Evolutionary conservation across 768 basidiomycete genomes (phyloP).

Genomic region (Boletus subparvulus): DNA sequence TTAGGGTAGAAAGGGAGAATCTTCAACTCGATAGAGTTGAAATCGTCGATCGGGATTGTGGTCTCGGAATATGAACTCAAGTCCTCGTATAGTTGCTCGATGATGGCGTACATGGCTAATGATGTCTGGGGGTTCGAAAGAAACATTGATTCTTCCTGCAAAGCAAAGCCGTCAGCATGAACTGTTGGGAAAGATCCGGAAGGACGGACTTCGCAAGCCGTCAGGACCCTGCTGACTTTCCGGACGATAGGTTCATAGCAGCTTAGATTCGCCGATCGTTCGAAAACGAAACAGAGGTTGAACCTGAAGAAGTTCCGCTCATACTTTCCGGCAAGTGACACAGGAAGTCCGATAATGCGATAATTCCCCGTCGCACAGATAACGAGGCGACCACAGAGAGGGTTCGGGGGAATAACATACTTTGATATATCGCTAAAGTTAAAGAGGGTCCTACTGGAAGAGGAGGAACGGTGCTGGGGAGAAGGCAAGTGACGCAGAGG

Average conservation of each 20-base stretch:
- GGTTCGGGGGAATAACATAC: slow-evolving; percentile 88
- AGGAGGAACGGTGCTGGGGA: slow-evolving; percentile 47
- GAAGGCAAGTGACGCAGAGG: slow-evolving; percentile 44
- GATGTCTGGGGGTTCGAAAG: slow-evolving; percentile 73
- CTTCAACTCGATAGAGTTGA: slow-evolving; percentile 94
- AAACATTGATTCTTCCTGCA: slow-evolving; percentile 84
- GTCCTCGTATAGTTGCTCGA: slow-evolving; percentile 97
- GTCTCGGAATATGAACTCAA: slow-evolving; percentile 97
- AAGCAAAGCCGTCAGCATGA: slow-evolving; percentile 3
- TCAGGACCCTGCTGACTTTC: slow-evolving; percentile 89
- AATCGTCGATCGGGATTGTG: slow-evolving; percentile 84
- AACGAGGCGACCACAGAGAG: slow-evolving; percentile 85
- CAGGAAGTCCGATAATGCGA: slow-evolving; percentile 91
- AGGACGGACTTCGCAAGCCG: slow-evolving; percentile 77
- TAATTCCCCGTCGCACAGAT: slow-evolving; percentile 79
- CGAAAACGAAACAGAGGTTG: slow-evolving; percentile 96
- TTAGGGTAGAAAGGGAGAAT: slow-evolving; percentile 97
- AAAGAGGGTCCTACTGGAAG: slow-evolving; percentile 62
- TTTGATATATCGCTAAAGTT: slow-evolving; percentile 90
- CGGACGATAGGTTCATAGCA: slow-evolving; percentile 96
- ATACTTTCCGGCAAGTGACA: slow-evolving; percentile 74
- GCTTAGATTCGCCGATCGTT: slow-evolving; percentile 84
- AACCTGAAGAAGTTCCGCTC: slow-evolving; percentile 87
- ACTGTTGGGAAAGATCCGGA: background rate
- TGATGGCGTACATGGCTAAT: slow-evolving; percentile 70